These are phyloP conservation scores for Aspergillus phoenicis DNA, from an alignment of 2,329 filamentous ascomycete species.

Conservation along the genomic window DNA sequence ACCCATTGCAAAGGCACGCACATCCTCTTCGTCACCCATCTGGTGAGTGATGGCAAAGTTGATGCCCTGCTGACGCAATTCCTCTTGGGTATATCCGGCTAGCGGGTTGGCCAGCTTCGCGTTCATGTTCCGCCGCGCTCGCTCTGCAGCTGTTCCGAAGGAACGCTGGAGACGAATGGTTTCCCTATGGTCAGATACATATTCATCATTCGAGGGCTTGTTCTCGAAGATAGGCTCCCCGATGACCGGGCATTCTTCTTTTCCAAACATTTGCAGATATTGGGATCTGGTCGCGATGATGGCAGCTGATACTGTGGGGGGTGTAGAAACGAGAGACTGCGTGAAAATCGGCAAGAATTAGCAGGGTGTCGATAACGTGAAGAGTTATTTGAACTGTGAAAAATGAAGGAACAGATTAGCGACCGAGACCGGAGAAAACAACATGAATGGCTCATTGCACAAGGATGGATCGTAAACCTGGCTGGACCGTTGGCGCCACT, in stretches of 20 bases:
- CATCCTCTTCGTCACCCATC: slow-evolving; percentile 57
- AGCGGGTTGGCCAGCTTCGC: slow-evolving; percentile 59
- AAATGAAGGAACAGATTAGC: not conserved
- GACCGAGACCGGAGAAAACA: not conserved
- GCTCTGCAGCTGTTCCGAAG: slow-evolving; percentile 41
- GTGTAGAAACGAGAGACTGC: not conserved
- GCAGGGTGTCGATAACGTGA: not conserved
- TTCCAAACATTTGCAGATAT: slow-evolving; percentile 19
- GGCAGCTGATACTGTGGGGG: not conserved
- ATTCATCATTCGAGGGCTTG: slow-evolving; percentile 17
- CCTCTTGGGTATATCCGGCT: slow-evolving; percentile 50
- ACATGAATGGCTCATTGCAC: not conserved
- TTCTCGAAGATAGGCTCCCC: slow-evolving; percentile 10
- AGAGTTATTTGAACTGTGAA: not conserved
- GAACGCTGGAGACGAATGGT: slow-evolving; percentile 28
- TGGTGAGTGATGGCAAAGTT: slow-evolving; percentile 60
- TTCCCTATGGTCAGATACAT: slow-evolving; percentile 17
- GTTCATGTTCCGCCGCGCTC: slow-evolving; percentile 44
- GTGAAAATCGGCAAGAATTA: not conserved
- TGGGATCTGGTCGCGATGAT: not conserved
- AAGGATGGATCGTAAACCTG: not conserved
- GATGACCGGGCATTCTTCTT: slow-evolving; percentile 13
- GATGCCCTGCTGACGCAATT: slow-evolving; percentile 60
- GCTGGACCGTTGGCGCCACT: not conserved
- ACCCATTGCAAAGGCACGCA: slow-evolving; percentile 62